Evolutionary conservation across 805 yeast species (phyloP), one percentile per base, ranked within the genome.

Genomic region (Candida coleopterorum): DNA sequence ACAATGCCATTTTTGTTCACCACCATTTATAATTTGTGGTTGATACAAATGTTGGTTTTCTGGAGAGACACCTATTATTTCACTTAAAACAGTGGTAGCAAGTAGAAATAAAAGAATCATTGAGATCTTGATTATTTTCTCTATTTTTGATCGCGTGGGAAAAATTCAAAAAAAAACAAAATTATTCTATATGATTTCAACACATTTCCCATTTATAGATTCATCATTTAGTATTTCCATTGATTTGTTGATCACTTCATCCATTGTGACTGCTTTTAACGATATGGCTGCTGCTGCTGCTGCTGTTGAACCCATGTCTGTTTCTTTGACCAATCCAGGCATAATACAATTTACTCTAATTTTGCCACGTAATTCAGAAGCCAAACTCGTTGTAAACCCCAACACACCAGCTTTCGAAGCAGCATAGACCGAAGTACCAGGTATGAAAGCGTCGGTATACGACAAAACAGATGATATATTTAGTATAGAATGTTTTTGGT

Each of bases 401-500:
- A 73, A 58, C 3, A 86, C 49, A 0, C 87, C 95, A 0, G 81
- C 79, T 50, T 86, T 86, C 36, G 82, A 64, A 0, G 88, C 84
- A 0, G 81, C 62, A 47, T 86, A 86, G 0, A 79, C 79, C 0
- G 77, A 43, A 0, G 87, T 70, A 1, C 94, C 94, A 3, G 72
- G 69, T 0, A 64, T 43, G 1, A 47, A 42, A 4, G 46, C 34
- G 9, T 54, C 52, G 0, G 68, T 60, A 3, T 61, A 30, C 0
- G 82, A 76, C 16, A 86, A 58, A 6, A 81, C 68, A 0, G 94
- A 84, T 2, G 90, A 74, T 1, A 86, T 57, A 49, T 82, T 85
- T 22, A 85, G 49, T 10, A 86, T 74, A 17, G 45, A 42, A 0
- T 70, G 67, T 14, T 23, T 18, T 12, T 11, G n/a, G 7, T 40